Evolutionary conservation across 2,329 filamentous ascomycete genomes (phyloP), one percentile per base, ranked within the genome.

Genomic region (Aureobasidium musti): DNA sequence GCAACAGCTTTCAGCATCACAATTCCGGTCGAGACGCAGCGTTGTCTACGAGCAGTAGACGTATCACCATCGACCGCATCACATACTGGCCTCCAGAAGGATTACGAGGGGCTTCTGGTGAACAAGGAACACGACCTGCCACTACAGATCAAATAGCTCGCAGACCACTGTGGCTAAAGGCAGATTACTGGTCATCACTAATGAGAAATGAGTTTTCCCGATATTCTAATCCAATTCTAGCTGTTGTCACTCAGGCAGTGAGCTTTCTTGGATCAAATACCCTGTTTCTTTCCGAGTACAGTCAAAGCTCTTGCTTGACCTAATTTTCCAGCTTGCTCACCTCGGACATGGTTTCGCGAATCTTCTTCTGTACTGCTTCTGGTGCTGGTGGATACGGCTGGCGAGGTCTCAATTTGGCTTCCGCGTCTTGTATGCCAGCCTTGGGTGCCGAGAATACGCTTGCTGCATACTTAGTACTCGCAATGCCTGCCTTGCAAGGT

Each of bases 381-480:
- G 72, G 74, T 0, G 79, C 76, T 68, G 78, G 77, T 69, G 84
- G 78, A 72, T 90, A 90, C n/a, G 88, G 88, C 67, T 82, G 81
- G 65, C 87, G 80, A 0, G 87, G 87, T 74, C 77, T 78, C 75
- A 89, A 73, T 75, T 84, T 84, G 74, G 82, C 80, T 75, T 83
- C 83, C 1, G 87, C 86, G 1, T 81, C 82, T 67, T 84, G 81
- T 43, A 91, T 84, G 0, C 86, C 86, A 1, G 88, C 87, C 61
- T 77, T 75, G 66, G 76, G 81, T 1, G 86, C 89, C 39, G 85
- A 85, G 70, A 83, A 86, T 37, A 87, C 85, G 5, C 82, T 56
- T 0, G 86, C 87, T 0, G 87, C 89, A 73, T 88, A 90, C 77
- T 91, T 91, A n/a, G 85, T 86, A 88, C 61, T 80, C 13, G 86